These are phyloP conservation scores for Neurospora sp. DNA, from an alignment of 495 filamentous ascomycete genomes.

Conservation along the genomic window DNA sequence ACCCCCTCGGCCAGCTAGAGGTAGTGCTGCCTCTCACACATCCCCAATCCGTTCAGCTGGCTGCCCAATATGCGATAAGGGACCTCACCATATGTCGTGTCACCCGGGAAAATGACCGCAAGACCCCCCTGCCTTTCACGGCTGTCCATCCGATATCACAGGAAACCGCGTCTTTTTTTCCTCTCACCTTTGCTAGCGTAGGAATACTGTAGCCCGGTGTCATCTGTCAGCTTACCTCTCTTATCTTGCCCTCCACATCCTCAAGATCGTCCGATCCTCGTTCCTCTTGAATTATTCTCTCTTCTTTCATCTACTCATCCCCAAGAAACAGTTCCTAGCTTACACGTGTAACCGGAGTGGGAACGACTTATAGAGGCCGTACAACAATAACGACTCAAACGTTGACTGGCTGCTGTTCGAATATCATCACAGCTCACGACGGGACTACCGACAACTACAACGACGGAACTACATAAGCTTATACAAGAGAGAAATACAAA, in stretches of 20 bases:
- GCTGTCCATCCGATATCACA: background rate
- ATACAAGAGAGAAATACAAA: background rate
- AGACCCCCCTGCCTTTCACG: background rate
- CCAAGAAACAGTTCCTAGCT: background rate
- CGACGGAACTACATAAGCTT: background rate
- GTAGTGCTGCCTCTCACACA: background rate
- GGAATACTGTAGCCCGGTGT: background rate
- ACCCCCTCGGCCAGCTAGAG: background rate
- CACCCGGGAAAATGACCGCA: background rate
- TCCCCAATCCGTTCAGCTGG: background rate
- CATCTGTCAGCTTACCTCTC: background rate
- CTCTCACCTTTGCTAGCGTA: background rate
- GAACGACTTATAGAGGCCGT: background rate
- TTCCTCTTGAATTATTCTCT: background rate
- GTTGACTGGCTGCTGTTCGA: background rate
- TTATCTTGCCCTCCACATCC: background rate
- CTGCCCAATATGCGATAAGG: background rate
- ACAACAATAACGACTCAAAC: background rate
- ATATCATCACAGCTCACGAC: background rate
- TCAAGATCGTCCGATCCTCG: background rate
- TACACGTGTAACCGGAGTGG: background rate
- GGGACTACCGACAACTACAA: background rate
- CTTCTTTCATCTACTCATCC: background rate
- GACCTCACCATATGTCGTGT: background rate
- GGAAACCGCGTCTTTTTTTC: background rate